Evolutionary conservation across 164 flowering plant genomes (phyloP), one percentile per base, ranked within the genome.

Genomic region (Tetrastigma voinierianum): DNA sequence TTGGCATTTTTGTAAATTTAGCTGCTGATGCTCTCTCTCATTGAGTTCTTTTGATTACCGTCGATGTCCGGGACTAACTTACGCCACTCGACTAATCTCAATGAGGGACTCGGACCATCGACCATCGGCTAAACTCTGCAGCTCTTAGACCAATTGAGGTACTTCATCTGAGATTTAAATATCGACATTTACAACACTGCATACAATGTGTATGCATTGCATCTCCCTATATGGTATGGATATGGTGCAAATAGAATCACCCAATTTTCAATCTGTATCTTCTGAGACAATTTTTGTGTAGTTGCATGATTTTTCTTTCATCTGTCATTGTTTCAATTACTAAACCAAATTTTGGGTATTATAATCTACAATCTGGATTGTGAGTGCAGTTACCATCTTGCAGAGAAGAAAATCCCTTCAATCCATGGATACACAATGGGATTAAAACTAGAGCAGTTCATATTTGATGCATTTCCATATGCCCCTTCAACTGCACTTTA

Each of bases 341-440:
- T 19, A 32, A 16, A 16, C 20, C 48, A 56, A 21, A 8, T 11
- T 18, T 15, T 40, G 24, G 48, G 59, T 67, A 13, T 65, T 71
- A n/a, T n/a, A 45, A 54, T 51, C 3, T 49, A 3, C 18, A 24
- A 43, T 12, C 46, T 70, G 55, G 25, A 47, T 63, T 74, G 49
- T 68, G 70, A 48, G 7, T 82, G 81, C 86, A 94, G 98, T 45
- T 89, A 81, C 77, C 98, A 94, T 83, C 81, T 91, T 63, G 97
- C 97, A 10, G 97, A 94, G 86, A 94, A 94, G 86, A 88, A 83
- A 76, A 94, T 94, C 16, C 88, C 97, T 71, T 90, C 96, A 62
- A 70, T 85, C 48, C 81, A 88, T 76, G 97, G 97, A n/a, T 62
- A 75, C 51, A 86, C 91, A 2, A 51, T 76, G 65, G 98, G 98